Base-by-base conservation (phyloP, 2,329 filamentous ascomycete genomes). In the Hortaea werneckii region DNA sequence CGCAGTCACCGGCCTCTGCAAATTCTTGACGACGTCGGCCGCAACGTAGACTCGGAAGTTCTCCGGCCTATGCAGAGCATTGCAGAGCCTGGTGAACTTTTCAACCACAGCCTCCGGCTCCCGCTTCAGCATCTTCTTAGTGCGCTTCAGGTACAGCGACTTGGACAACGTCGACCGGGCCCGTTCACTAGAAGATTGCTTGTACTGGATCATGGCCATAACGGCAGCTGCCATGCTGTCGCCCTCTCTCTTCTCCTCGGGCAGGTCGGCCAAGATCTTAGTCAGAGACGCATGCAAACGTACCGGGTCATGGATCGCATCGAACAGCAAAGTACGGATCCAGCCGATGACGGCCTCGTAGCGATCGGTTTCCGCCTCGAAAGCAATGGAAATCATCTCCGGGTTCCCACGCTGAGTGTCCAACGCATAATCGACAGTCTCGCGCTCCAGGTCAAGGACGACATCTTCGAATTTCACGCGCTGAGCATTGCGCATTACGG, bases 211-310 rank as follows among this genome's bases (percentile, higher is more conserved):
- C 67, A 90, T 87, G 50, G 82, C 77, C 56, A 92, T 73, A 5
- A 81, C 76, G 1, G 76, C 72, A 40, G 68, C 70, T 28, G 75
- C 67, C 79, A 83, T 83, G 47, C 73, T 65, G 46, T 82, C 78
- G 1, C 92, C 92, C 56, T 85, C 86, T 37, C 92, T 85, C 72
- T 96, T 98, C 43, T 82, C 75, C 60, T 95, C 88, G 0, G 92
- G 92, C 12, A 98, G 83, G 57, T 96, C 90, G 2, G 89, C 88
- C 12, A 95, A 74, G 40, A 94, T 79, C 65, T 95, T 94, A 47
- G 82, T 81, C 11, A 94, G 72, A 35, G 78, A 76, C 1, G 78
- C 72, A 43, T 74, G 72, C 20, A 83, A 66, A 50, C 79, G 69
- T 46, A 52, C 85, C 3, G 82, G 75, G 58, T 96, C 90, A 58